Base-by-base conservation (phyloP, 441 rosid species). In the Bruguiera hainesii region DNA sequence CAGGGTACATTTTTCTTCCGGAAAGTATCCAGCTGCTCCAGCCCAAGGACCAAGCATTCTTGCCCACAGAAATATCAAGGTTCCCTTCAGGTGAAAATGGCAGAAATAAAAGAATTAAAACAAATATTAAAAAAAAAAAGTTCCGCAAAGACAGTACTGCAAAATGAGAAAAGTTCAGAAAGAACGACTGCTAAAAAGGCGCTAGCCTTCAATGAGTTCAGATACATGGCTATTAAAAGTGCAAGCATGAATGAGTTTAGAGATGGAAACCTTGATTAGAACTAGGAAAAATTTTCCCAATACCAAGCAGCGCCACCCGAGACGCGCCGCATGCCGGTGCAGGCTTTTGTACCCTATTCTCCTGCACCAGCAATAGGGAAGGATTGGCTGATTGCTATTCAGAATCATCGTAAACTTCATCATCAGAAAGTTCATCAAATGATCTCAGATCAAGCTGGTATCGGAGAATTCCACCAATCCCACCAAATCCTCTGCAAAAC, bases 401-500 rank as follows among this genome's bases (percentile, higher is more conserved):
- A 74, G 85, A 82, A 62, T 88, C 96, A 72, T 78, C 93, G 33
- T 84, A 75, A 29, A 75, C 71, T 66, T 85, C 87, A 50, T 71
- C 77, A 49, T 89, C 97, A 1, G 94, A 89, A 30, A 78, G 10
- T 21, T 86, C 93, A 70, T 91, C 95, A 46, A 87, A 89, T 0
- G 87, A 56, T 62, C 89, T 81, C 86, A 89, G 79, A 75, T 91
- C 95, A 20, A 91, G 83, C 79, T 86, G 92, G 81, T 91, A 91
- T 35, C 96, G 83, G 56, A 91, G 92, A 71, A 91, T 80, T 35
- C 97, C 96, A 33, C 98, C 98, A 63, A 89, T 88, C 59, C 95
- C 96, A 3, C 98, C 98, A 76, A 91, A 91, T 4, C 98, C 98
- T 68, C 98, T 75, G 76, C 90, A 91, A 70, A 91, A 87, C 71